These are phyloP conservation scores for Venturia pyrina DNA, from an alignment of 2,329 filamentous ascomycete species.

Conservation along the genomic window DNA sequence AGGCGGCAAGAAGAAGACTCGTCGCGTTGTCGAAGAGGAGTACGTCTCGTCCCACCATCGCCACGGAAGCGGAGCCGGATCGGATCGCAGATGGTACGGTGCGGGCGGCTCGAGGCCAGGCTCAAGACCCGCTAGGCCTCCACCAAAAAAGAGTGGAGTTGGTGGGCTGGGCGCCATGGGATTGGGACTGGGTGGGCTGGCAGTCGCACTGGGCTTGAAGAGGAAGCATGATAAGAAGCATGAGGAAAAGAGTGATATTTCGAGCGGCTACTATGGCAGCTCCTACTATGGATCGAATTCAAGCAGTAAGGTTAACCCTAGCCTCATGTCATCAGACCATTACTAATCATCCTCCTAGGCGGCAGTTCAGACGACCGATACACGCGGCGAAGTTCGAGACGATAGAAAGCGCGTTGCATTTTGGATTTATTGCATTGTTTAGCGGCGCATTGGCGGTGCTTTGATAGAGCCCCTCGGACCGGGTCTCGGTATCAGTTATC, in stretches of 20 bases:
- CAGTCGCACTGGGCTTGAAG: constrained; percentile 18
- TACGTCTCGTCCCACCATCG: constrained; percentile 55
- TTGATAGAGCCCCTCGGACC: background rate
- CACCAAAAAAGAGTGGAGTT: constrained; percentile 3
- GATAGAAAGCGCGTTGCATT: background rate
- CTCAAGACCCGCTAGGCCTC: constrained; percentile 5
- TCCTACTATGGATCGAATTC: constrained; percentile 1
- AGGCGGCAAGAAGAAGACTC: constrained; percentile 36
- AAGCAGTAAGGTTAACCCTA: constrained; percentile 11
- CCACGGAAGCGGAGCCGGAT: constrained; percentile 47
- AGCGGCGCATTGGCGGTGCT: background rate
- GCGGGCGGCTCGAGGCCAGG: constrained; percentile 5
- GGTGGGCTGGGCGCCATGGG: constrained; percentile 15
- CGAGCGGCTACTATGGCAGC: constrained; percentile 9
- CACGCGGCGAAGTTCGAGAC: background rate
- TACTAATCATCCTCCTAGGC: background rate
- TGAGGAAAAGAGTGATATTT: constrained; percentile 12
- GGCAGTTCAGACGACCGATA: constrained; percentile 5
- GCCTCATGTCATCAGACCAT: background rate
- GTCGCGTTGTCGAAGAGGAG: constrained; percentile 41
- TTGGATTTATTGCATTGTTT: background rate
- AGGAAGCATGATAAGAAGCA: constrained; percentile 9
- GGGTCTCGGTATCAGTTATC: background rate
- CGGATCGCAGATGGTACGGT: constrained; percentile 42
- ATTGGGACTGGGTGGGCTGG: constrained; percentile 20